These are phyloP conservation scores for Claviceps monticola DNA, from an alignment of 2,329 filamentous ascomycete genomes.

Conservation along the genomic window DNA sequence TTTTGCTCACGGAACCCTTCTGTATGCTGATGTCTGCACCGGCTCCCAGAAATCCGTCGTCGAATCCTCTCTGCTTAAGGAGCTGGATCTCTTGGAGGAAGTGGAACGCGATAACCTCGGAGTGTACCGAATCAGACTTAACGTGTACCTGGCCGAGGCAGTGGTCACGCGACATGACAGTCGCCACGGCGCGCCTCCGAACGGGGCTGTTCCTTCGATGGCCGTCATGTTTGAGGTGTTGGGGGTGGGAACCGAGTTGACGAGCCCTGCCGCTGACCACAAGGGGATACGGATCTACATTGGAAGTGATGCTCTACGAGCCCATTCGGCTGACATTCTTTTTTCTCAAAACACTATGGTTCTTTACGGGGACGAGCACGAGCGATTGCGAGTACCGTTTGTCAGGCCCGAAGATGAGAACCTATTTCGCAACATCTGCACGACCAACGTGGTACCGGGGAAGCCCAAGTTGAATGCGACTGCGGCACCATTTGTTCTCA, in stretches of 20 bases:
- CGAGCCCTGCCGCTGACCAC: conserved; percentile 18
- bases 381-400: conserved; percentile 79
- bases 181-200: conserved; percentile 59
- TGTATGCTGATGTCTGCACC: conserved; percentile 86
- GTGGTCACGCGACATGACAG: conserved; percentile 65
- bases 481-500: conserved; percentile 27
- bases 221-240: conserved; percentile 65
- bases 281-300: conserved; percentile 73
- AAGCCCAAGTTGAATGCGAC: conserved; percentile 45
- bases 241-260: conserved; percentile 33
- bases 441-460: conserved; percentile 39
- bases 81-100: conserved; percentile 55
- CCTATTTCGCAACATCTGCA: conserved; percentile 64
- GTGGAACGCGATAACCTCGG: conserved; percentile 54
- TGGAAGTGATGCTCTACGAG: conserved; percentile 74
- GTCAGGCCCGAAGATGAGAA: conserved; percentile 81
- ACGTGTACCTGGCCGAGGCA: conserved; percentile 84
- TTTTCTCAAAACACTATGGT: conserved; percentile 87
- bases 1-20: conserved; percentile 76
- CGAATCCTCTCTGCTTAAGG: conserved; percentile 58
- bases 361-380: conserved; percentile 72
- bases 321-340: conserved; percentile 78
- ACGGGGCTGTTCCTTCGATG: conserved; percentile 58
- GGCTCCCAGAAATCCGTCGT: conserved; percentile 83
- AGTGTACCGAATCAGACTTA: conserved; percentile 55